These are phyloP conservation scores for Crotalaria pallida DNA, from an alignment of 306 rosid genomes.

Conservation along the genomic window DNA sequence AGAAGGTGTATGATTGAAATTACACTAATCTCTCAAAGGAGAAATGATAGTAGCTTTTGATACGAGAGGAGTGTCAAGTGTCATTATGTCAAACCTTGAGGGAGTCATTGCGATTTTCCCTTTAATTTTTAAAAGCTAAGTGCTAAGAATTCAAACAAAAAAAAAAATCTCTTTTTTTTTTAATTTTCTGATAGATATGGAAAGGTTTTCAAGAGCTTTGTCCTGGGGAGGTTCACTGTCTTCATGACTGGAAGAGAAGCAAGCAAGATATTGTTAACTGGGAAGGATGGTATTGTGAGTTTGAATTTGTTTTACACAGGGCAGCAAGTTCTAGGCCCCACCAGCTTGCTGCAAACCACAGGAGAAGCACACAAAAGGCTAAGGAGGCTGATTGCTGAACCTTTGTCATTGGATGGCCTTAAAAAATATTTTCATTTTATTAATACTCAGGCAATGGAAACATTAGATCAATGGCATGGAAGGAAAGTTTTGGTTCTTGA, in stretches of 20 bases:
- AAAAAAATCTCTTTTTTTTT: not conserved
- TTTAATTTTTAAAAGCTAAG: not conserved
- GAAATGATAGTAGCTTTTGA: too few relatives aligned
- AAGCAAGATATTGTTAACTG: conserved; percentile 65
- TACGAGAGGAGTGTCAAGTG: too few relatives aligned
- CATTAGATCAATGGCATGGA: conserved; percentile 59
- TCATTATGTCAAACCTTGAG: too few relatives aligned
- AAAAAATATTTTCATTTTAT: conserved; percentile 73
- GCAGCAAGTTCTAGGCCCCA: conserved; percentile 70
- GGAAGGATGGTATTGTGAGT: conserved; percentile 81
- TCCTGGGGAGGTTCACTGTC: conserved; percentile 65
- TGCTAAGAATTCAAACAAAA: not conserved
- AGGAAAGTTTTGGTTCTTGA: conserved; percentile 56
- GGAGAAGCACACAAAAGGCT: conserved; percentile 80
- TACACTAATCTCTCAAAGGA: too few relatives aligned
- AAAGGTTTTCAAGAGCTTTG: conserved; percentile 74
- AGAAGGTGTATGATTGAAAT: too few relatives aligned
- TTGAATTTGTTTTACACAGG: conserved; percentile 77
- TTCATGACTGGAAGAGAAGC: conserved; percentile 93
- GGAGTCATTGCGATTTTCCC: too few relatives aligned
- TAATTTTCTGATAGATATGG: conserved; percentile 48
- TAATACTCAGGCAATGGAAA: conserved; percentile 54
- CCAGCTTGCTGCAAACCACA: conserved; percentile 73
- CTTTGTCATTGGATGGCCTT: conserved; percentile 69
- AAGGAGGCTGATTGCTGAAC: conserved; percentile 70